Percentiles rank a stretch among this genome's conserved stretches.
phyloP scores from a whole-genome alignment of 2,329 filamentous ascomycete genomes.

The Leptodontidium sp. region DNA sequence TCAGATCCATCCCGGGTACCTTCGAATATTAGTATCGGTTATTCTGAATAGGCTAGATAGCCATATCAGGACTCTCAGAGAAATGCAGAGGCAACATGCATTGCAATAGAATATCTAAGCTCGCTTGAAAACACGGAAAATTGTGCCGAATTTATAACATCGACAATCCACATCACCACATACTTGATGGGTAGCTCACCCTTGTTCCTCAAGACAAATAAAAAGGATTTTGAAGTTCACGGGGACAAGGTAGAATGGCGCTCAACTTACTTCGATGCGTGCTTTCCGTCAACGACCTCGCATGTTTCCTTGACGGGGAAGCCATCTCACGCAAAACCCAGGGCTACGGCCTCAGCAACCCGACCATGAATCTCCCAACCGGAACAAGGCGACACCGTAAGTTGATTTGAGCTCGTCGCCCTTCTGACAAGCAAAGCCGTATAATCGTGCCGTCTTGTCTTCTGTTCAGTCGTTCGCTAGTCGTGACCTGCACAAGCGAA shows the following conservation, averaged over 20 bases:
- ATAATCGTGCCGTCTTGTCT: neutral
- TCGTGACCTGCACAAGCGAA: conserved; percentile 9
- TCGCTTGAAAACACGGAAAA: too few species aligned
- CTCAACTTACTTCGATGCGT: conserved; percentile 20
- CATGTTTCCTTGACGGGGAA: conserved; percentile 12
- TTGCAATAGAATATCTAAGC: too few species aligned
- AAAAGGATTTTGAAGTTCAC: neutral
- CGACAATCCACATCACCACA: neutral
- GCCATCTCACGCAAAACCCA: conserved; percentile 5
- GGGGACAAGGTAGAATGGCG: neutral
- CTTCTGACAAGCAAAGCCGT: too few species aligned
- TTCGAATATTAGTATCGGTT: neutral
- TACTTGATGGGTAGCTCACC: neutral
- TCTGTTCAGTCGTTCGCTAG: neutral
- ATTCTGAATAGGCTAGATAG: too few species aligned
- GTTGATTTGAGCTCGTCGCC: neutral
- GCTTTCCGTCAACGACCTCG: conserved; percentile 9
- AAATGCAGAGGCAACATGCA: neutral
- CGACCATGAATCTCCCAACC: neutral
- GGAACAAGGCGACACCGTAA: neutral
- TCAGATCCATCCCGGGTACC: conserved; percentile 16
- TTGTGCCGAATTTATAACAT: too few species aligned
- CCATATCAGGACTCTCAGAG: neutral
- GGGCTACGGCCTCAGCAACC: conserved; percentile 6
- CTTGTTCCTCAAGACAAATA: neutral